A percentile compares a stretch with the other conserved stretches of the same genome.
These are phyloP conservation scores for Diversispora epigaea DNA, from an alignment of 192 early-diverging fungal species.

Conservation along the genomic window DNA sequence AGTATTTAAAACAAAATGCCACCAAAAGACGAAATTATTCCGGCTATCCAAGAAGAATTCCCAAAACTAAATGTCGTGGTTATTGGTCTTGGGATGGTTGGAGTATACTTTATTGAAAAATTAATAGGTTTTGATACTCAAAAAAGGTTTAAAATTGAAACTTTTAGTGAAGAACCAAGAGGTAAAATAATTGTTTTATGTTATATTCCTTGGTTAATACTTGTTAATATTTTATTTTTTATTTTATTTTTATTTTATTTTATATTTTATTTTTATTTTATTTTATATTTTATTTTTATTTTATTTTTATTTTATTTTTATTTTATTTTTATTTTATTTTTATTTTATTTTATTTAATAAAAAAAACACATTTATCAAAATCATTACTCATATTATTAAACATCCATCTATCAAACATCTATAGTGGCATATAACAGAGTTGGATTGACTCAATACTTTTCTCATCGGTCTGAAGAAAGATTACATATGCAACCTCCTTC, in stretches of 20 bases:
- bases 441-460: constrained; percentile 63
- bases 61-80: constrained; percentile 44
- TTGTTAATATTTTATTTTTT: background rate
- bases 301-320: no score
- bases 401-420: no score
- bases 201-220: background rate
- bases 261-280: background rate
- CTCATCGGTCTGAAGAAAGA: constrained; percentile 45
- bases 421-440: constrained; percentile 67
- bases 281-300: background rate
- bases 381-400: background rate
- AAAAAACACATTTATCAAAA: background rate
- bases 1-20: background rate
- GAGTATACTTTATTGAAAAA: constrained; percentile 62
- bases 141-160: constrained; percentile 46
- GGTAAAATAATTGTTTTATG: constrained; percentile 29
- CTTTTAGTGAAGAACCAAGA: constrained; percentile 58
- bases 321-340: no score
- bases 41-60: background rate
- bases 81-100: constrained; percentile 72
- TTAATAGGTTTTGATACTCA: constrained; percentile 54
- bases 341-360: no score
- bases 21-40: background rate
- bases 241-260: background rate
- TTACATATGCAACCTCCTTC: constrained; percentile 45